Conservation (phyloP, 768 basidiomycete species). For the Cystobasidium onofrii region DNA sequence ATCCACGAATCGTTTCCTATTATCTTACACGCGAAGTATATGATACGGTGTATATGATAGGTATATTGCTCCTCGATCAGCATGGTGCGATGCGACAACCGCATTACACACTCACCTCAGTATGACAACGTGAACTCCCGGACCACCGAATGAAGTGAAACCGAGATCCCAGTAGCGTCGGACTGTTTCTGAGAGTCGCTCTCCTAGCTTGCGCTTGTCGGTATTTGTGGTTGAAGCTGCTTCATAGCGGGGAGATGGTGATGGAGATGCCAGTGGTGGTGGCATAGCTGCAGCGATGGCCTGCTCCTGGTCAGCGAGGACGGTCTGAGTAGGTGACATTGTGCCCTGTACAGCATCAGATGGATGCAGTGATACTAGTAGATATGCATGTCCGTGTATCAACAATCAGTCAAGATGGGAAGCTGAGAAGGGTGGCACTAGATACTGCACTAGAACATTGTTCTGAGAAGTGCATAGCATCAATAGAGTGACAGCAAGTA, state of each 20-base stretch:
- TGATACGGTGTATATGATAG: too few species aligned
- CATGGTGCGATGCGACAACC: too few species aligned
- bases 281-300: neutral
- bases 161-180: constrained; percentile 19
- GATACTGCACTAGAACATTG: too few species aligned
- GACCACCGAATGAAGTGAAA: constrained; percentile 32
- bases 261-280: neutral
- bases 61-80: too few species aligned
- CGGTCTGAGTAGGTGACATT: neutral
- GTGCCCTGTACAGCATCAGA: neutral
- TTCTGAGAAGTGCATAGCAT: too few species aligned
- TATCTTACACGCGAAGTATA: too few species aligned
- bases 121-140: constrained; percentile 19
- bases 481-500: too few species aligned
- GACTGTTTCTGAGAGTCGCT: neutral
- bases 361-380: too few species aligned
- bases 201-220: neutral
- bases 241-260: neutral
- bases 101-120: neutral
- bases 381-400: too few species aligned
- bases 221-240: too few species aligned
- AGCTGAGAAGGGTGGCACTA: too few species aligned
- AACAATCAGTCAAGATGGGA: too few species aligned
- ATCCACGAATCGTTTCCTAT: constrained; percentile 27
- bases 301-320: neutral